Percentiles rank a stretch among this genome's conserved stretches.
These are phyloP conservation scores for Triticum urartu DNA, from an alignment of 176 grass and related monocot genomes.

Conservation along the genomic window DNA sequence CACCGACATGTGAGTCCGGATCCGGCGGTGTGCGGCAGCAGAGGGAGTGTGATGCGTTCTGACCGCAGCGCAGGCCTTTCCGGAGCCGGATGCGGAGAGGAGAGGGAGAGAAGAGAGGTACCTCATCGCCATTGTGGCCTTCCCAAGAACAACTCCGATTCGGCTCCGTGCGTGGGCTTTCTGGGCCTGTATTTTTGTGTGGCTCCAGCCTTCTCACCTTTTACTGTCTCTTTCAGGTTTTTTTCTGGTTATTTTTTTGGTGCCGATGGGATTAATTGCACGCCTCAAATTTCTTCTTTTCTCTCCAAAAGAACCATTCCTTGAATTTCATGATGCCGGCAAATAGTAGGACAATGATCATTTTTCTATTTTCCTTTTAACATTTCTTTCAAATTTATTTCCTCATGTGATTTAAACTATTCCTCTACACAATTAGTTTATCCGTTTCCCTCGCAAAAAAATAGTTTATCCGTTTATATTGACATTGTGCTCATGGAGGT, in stretches of 20 bases:
- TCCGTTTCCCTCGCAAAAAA: too few species aligned
- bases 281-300: too few species aligned
- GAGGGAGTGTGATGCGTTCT: neutral
- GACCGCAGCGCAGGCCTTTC: neutral
- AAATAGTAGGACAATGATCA: too few species aligned
- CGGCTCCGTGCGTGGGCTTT: neutral
- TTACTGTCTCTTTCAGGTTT: neutral
- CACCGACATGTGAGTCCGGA: slow-evolving; percentile 16
- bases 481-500: too few species aligned
- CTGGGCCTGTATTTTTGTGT: slow-evolving; percentile 31
- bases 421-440: too few species aligned
- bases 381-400: too few species aligned
- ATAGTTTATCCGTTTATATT: too few species aligned
- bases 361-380: too few species aligned
- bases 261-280: neutral
- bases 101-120: slow-evolving; percentile 26
- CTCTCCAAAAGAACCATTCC: too few species aligned
- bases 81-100: slow-evolving; percentile 26
- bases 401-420: too few species aligned
- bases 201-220: slow-evolving; percentile 2
- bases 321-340: too few species aligned
- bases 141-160: neutral
- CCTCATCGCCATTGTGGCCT: slow-evolving; percentile 34
- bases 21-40: neutral
- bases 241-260: neutral